These are phyloP conservation scores for Penicillium janthinellum DNA, from an alignment of 2,329 filamentous ascomycete genomes.

Conservation along the genomic window DNA sequence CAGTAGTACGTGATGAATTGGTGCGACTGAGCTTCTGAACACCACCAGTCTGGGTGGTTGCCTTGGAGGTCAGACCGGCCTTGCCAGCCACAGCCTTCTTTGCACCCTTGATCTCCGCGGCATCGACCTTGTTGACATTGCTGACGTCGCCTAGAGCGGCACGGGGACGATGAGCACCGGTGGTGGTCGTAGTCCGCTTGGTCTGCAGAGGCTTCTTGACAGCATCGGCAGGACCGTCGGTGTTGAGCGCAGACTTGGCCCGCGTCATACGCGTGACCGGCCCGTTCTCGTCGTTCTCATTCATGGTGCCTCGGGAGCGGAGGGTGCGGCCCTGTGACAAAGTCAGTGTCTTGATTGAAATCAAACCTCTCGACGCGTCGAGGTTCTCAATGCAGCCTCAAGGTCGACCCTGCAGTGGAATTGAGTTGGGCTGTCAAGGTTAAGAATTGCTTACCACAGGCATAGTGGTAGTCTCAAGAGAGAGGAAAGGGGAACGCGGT, in stretches of 20 bases:
- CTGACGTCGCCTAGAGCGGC: slow-evolving; percentile 90
- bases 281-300: slow-evolving; percentile 93
- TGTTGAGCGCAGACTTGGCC: slow-evolving; percentile 74
- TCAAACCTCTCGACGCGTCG: slow-evolving; percentile 20
- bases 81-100: slow-evolving; percentile 72
- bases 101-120: slow-evolving; percentile 62
- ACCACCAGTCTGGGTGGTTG: slow-evolving; percentile 73
- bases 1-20: slow-evolving; percentile 63
- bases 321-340: slow-evolving; percentile 64
- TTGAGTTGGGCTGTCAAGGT: slow-evolving; percentile 6
- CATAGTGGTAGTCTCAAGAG: slow-evolving; percentile 49
- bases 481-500: slow-evolving; percentile 29
- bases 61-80: slow-evolving; percentile 74
- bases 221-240: slow-evolving; percentile 58
- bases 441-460: slow-evolving; percentile 55
- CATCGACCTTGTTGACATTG: slow-evolving; percentile 76
- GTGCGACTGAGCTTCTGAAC: slow-evolving; percentile 70
- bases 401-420: neutral
- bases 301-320: slow-evolving; percentile 74
- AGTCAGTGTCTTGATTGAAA: slow-evolving; percentile 12
- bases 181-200: slow-evolving; percentile 63
- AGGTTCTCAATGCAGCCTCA: slow-evolving; percentile 15
- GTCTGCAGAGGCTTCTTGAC: slow-evolving; percentile 67
- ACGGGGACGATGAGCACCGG: slow-evolving; percentile 68
- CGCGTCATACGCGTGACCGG: slow-evolving; percentile 82